Evolutionary conservation across 495 filamentous ascomycete genomes (phyloP), one percentile per base, ranked within the genome.

Genomic region (Penicillium subrubescens): DNA sequence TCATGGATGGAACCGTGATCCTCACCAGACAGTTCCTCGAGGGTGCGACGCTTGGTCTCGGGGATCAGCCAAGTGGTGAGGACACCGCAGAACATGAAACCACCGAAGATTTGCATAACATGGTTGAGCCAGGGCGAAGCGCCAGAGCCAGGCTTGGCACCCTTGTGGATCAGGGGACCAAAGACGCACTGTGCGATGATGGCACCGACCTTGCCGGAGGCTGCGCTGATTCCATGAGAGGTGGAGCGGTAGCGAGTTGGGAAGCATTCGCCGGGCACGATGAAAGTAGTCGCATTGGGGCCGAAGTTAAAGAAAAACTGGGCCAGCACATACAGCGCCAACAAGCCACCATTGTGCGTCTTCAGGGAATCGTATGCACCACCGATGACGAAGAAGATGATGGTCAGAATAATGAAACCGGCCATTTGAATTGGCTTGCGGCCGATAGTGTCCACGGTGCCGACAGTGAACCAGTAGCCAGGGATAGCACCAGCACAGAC

Each of bases 301-400:
- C 92, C 81, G 62, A 86, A 93, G 79, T 94, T 94, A 84, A 94
- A 94, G 81, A 92, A 94, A 80, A 92, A 91, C 67, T 94, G 89
- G n/a, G 88, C 87, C 3, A 95, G 77, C 21, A 94, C 83, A 71
- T 94, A 95, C 61, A 92, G 83, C n/a, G 81, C 88, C 25, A 94
- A 81, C 12, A 93, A 81, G 54, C 79, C 79, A 63, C 78, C 71
- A 52, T 80, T 27, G 68, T 83, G 54, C 64, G 82, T 48, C 57
- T 73, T 66, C 66, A 86, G 71, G 79, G 76, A 65, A 8, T 72
- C 43, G 43, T 83, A 95, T 5, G 85, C 89, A 59, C 89, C 90
- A 1, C 90, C 92, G 62, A 92, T 91, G 58, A 91, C 74, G 61
- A 87, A 75, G 77, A 95, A 95, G n/a, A 95, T 79, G 46, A 87